Evolutionary conservation across 805 yeast species (phyloP), one percentile per base, ranked within the genome.

Genomic region (Millerago galiae): DNA sequence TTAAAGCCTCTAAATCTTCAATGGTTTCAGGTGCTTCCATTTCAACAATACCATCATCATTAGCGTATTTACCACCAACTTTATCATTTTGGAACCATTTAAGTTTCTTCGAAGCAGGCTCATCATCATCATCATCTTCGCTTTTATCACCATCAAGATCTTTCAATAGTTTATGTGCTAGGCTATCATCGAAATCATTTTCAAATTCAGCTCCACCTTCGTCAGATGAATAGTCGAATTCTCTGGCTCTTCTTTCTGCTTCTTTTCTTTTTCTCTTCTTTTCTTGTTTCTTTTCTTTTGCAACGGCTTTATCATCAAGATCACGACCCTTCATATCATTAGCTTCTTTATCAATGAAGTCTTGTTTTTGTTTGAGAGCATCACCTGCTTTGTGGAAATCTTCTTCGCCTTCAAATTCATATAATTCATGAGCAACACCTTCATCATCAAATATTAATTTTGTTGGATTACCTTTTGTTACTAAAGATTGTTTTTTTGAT

Each of bases 381-480:
- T 77, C 84, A 34, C 86, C 90, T 29, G 68, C 71, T 48, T 75
- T 77, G 48, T 63, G 74, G 74, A 93, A 93, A 45, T 85, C 95
- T 33, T 81, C 93, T 63, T 88, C 97, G 52, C 83, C 86, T 59
- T 87, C 89, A 46, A 93, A 71, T 64, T 91, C 98, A 58, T 93
- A 93, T 5, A 91, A 70, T 9, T 95, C 85, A 62, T 91, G 98
- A 0, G 98, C 83, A 5, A 71, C 72, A 24, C 99, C 99, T 3
- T 91, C 97, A 48, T 93, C 99, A 58, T 93, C 99, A 58, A 91
- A 93, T 42, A 76, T 72, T 52, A 91, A 61, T 60, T 89, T 93
- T 16, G 83, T 78, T 14, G 96, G 83, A 44, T 77, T 75, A 1
- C 87, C 86, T 48, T 74, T 75, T 12, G 70, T 59, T 37, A 79